These are phyloP conservation scores for Digitaria exilis DNA, from an alignment of 202 grass and related monocot species.

Conservation along the genomic window DNA sequence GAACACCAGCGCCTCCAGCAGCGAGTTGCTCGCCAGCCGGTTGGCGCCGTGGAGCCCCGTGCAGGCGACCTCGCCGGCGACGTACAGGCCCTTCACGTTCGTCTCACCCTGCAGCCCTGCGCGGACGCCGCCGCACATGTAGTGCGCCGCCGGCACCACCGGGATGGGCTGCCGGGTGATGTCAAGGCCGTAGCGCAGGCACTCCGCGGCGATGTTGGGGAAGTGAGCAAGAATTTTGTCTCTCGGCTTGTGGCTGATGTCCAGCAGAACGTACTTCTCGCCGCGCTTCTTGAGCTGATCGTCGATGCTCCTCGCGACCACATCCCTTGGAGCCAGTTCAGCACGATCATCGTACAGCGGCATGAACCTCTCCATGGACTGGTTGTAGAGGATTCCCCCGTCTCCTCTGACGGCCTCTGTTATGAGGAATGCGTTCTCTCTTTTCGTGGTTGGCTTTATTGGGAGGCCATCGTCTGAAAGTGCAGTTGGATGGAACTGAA, in stretches of 20 bases:
- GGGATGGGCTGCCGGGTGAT: slow-evolving; percentile 76
- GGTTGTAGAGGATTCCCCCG: slow-evolving; percentile 89
- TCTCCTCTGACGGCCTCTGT: slow-evolving; percentile 95
- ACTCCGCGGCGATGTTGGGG: slow-evolving; percentile 92
- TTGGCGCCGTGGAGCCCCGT: slow-evolving; percentile 95
- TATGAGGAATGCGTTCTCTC: slow-evolving; percentile 95
- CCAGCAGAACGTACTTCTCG: slow-evolving; percentile 79
- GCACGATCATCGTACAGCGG: slow-evolving; percentile 78
- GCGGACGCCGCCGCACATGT: slow-evolving; percentile 96
- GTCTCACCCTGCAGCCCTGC: slow-evolving; percentile 95
- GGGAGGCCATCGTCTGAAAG: slow-evolving; percentile 87
- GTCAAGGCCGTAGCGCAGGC: slow-evolving; percentile 67
- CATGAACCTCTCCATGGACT: slow-evolving; percentile 94
- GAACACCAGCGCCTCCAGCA: slow-evolving; percentile 96
- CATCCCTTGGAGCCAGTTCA: slow-evolving; percentile 82
- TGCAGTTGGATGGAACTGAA: slow-evolving; percentile 97
- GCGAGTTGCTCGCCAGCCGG: slow-evolving; percentile 93
- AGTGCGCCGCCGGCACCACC: slow-evolving; percentile 87
- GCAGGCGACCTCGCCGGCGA: slow-evolving; percentile 94
- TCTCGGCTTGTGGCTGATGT: slow-evolving; percentile 84
- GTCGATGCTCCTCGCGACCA: slow-evolving; percentile 93
- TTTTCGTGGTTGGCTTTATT: slow-evolving; percentile 59
- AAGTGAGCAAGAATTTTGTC: slow-evolving; percentile 82
- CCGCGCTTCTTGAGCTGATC: slow-evolving; percentile 92
- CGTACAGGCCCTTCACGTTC: slow-evolving; percentile 83